A percentile compares a stretch with the other conserved stretches of the same genome.
Conservation (phyloP, 106 monocot genomes). For the Alisma plantagoaquatica region DNA sequence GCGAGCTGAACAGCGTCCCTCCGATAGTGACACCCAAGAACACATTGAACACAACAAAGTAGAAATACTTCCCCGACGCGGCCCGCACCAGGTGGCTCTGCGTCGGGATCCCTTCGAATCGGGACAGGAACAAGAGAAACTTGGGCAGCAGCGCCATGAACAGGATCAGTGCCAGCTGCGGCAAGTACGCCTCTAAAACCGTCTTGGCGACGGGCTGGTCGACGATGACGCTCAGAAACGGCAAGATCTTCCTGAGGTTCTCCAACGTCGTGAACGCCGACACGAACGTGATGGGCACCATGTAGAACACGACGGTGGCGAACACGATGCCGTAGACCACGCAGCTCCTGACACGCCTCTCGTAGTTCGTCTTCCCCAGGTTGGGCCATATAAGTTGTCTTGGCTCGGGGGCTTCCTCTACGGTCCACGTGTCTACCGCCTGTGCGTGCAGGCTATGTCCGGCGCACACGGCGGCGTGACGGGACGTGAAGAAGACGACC, state of each 20-base stretch:
- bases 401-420: conserved; percentile 89
- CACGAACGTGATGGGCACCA: conserved; percentile 65
- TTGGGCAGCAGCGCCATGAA: conserved; percentile 87
- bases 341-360: conserved; percentile 43
- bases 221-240: conserved; percentile 70
- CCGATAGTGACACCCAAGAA: conserved; percentile 78
- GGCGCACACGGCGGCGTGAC: conserved; percentile 62
- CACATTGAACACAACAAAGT: conserved; percentile 91
- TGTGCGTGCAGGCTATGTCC: conserved; percentile 81
- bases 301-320: conserved; percentile 80
- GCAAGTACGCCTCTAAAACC: conserved; percentile 73
- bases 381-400: conserved; percentile 73
- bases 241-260: conserved; percentile 48
- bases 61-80: conserved; percentile 89
- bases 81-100: conserved; percentile 62
- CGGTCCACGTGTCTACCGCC: conserved; percentile 56
- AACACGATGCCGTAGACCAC: conserved; percentile 66
- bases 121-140: conserved; percentile 76
- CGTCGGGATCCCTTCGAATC: conserved; percentile 67
- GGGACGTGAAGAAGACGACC: conserved; percentile 65
- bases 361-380: conserved; percentile 53
- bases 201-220: conserved; percentile 44
- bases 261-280: conserved; percentile 75
- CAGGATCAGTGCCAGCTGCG: conserved; percentile 79
- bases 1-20: conserved; percentile 41